Conservation (phyloP, 2,329 filamentous ascomycete species). For the Colletotrichum sp. region DNA sequence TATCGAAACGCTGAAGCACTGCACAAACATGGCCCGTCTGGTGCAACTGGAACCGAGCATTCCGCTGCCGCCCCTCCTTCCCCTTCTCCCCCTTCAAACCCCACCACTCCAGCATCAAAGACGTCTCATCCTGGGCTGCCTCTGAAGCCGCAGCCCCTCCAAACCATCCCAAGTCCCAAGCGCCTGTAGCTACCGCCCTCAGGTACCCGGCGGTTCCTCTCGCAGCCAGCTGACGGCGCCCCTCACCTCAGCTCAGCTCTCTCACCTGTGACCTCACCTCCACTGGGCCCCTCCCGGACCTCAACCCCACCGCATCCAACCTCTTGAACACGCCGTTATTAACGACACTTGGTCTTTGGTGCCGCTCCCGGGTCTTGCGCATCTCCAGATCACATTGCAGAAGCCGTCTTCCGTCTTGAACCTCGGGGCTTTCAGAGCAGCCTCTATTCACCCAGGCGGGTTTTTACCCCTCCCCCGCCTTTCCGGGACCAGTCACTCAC, state of each 20-base stretch:
- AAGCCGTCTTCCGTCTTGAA: neutral
- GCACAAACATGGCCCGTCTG: neutral
- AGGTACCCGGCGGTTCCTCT: neutral
- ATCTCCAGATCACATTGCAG: neutral
- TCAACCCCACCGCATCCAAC: neutral
- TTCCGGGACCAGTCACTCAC: conserved; percentile 3
- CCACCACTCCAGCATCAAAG: conserved; percentile 8
- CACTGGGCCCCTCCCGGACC: neutral
- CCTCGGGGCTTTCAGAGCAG: neutral
- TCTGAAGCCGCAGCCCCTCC: neutral
- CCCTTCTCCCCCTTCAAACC: neutral
- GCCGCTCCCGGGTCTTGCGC: neutral
- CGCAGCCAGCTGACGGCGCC: neutral
- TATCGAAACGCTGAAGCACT: neutral
- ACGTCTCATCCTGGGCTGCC: conserved; percentile 19
- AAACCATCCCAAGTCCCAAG: neutral
- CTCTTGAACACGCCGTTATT: neutral
- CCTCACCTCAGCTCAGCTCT: neutral
- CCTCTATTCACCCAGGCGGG: conserved; percentile 4
- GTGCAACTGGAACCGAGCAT: conserved; percentile 5
- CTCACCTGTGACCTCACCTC: neutral
- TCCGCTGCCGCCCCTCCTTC: neutral
- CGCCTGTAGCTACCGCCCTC: neutral
- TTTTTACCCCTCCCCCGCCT: conserved; percentile 8
- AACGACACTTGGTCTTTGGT: conserved; percentile 3